Evolutionary conservation across 2,329 filamentous ascomycete species (phyloP), one percentile per base, ranked within the genome.

Genomic region (Aspergillus cejpii): DNA sequence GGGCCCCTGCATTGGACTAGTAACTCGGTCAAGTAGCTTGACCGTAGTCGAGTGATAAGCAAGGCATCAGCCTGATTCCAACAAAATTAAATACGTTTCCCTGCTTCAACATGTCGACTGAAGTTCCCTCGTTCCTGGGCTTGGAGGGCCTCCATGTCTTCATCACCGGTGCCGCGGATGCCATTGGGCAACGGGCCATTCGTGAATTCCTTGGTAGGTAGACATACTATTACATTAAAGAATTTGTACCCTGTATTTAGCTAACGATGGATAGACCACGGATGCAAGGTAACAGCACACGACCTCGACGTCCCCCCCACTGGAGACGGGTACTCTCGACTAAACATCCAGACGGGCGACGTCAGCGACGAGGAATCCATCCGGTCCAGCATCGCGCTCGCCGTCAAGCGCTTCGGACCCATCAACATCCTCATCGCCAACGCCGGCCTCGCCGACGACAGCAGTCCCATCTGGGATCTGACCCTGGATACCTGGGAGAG

Each of bases 211-310:
- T 78, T 44, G 68, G 75, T 78, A 65, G 34, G 66, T 57, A 24
- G n/a, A 12, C 39, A 19, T 24, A 3, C 17, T 39, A 31, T 39
- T 8, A 33, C n/a, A 11, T 29, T 19, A n/a, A n/a, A n/a, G n/a
- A 20, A 28, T n/a, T 6, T 36, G 38, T 12, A n/a, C 15, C 21
- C 15, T 6, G 12, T 14, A 15, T 21, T 19, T 12, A n/a, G n/a
- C 10, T 19, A 26, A 33, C 33, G 27, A 51, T 27, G 49, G 36
- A 47, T 52, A 77, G 75, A 65, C 19, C 70, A 74, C 54, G 75
- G 75, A 39, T 78, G 75, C 60, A 74, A 71, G 56, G 75, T 79
- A 20, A 74, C 75, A 29, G 74, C 73, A 10, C 75, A 74, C 55
- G 76, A 78, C 50, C 61, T 69, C 12, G 57, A 61, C 19, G 56